Conservation (phyloP, 352 stramenopile species). For the Pythium pyrilobum region DNA sequence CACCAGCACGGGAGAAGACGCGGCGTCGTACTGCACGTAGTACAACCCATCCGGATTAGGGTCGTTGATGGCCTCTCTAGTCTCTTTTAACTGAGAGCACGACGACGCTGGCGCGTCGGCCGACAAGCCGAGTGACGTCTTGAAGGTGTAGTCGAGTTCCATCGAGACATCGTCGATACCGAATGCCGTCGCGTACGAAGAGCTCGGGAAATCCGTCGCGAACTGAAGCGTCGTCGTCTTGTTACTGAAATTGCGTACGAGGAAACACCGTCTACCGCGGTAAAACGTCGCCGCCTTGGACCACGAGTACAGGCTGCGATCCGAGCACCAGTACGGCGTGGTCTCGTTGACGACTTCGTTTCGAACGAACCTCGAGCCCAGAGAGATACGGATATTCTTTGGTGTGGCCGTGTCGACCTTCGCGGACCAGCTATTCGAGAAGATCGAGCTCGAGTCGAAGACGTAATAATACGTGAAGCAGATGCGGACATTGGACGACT, state of each 20-base stretch:
- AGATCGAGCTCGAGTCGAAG: conserved; percentile 33
- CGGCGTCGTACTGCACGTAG: conserved; percentile 35
- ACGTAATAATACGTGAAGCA: conserved; percentile 65
- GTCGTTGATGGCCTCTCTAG: conserved; percentile 28
- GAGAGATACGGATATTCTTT: conserved; percentile 40
- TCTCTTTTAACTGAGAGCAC: conserved; percentile 43
- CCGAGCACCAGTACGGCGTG: conserved; percentile 33
- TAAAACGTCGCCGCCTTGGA: conserved; percentile 28
- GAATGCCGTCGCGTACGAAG: conserved; percentile 34
- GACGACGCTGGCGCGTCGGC: conserved; percentile 35
- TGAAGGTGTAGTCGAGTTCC: conserved; percentile 53
- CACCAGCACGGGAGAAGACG: conserved; percentile 20
- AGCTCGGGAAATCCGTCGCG: conserved; percentile 35
- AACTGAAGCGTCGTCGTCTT: conserved; percentile 34
- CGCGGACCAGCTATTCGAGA: conserved; percentile 15
- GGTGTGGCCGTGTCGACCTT: conserved; percentile 27
- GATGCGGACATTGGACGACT: conserved; percentile 37
- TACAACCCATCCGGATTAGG: conserved; percentile 52
- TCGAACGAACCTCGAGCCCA: conserved; percentile 36
- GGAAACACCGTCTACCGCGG: conserved; percentile 28
- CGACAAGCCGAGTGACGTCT: conserved; percentile 41
- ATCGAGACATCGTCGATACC: conserved; percentile 62
- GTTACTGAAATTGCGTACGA: conserved; percentile 35
- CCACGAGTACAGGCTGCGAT: conserved; percentile 18
- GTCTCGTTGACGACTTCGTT: conserved; percentile 37